These are phyloP conservation scores for Exophiala sideris DNA, from an alignment of 2,329 filamentous ascomycete genomes.

Conservation along the genomic window DNA sequence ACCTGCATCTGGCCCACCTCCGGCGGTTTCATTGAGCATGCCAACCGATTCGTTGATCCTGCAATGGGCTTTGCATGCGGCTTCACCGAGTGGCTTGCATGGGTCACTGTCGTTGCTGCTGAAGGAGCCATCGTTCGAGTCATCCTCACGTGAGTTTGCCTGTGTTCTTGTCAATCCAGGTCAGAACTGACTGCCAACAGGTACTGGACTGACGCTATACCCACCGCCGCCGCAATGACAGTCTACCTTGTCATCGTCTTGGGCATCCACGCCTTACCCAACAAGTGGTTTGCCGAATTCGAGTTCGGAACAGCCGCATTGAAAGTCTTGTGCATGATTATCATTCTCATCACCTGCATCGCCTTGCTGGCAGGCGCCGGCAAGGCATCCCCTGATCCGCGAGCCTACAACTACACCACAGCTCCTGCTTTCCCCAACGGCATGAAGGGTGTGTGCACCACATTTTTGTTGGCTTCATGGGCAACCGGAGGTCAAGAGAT, in stretches of 20 bases:
- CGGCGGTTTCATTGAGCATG: constrained; percentile 36
- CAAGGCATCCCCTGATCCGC: neutral
- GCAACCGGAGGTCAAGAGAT: constrained; percentile 45
- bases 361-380: constrained; percentile 37
- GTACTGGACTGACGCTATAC: constrained; percentile 46
- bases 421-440: constrained; percentile 34
- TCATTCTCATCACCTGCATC: constrained; percentile 32
- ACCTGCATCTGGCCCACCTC: constrained; percentile 4
- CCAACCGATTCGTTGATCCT: constrained; percentile 42
- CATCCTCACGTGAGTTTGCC: constrained; percentile 33
- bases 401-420: constrained; percentile 1
- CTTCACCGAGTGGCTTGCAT: constrained; percentile 54
- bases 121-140: constrained; percentile 48
- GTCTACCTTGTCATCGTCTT: constrained; percentile 44
- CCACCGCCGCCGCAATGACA: constrained; percentile 2
- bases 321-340: constrained; percentile 37
- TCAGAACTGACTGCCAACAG: constrained; percentile 19
- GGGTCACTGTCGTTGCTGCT: constrained; percentile 51
- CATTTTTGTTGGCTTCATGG: constrained; percentile 36
- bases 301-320: constrained; percentile 20
- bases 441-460: constrained; percentile 36
- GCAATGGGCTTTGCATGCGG: constrained; percentile 46
- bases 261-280: constrained; percentile 47
- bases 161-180: neutral
- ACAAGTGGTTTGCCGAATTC: constrained; percentile 32